These are phyloP conservation scores for Paratinospora sagittata DNA, from an alignment of 164 flowering plant genomes.

Conservation along the genomic window DNA sequence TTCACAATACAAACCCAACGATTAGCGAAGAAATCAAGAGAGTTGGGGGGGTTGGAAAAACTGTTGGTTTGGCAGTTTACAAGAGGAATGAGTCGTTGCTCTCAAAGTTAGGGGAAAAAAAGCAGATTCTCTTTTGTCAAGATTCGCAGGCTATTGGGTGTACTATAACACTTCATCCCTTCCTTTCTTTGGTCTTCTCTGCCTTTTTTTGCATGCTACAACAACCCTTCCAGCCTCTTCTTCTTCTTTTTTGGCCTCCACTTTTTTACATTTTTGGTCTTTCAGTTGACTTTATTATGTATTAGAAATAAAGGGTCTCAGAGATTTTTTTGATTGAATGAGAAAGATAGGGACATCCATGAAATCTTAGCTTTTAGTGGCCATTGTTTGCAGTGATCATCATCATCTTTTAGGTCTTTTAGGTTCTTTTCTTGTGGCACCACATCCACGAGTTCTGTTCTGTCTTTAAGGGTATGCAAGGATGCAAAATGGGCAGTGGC, in stretches of 20 bases:
- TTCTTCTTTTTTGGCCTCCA: not conserved
- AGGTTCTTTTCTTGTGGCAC: not conserved
- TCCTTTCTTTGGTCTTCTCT: not conserved
- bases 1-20: too few relatives aligned
- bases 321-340: not conserved
- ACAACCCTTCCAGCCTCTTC: not conserved
- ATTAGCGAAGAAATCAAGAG: too few relatives aligned
- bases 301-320: not conserved
- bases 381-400: not conserved
- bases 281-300: not conserved
- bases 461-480: not conserved
- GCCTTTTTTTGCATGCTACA: not conserved
- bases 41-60: too few relatives aligned
- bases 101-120: constrained; percentile 11
- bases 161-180: not conserved
- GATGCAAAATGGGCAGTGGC: not conserved
- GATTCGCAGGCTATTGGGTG: constrained; percentile 15
- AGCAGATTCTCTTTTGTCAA: constrained; percentile 36
- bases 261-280: not conserved
- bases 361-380: not conserved
- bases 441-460: not conserved
- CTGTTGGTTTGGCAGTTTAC: constrained; percentile 21
- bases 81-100: constrained; percentile 10
- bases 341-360: constrained; percentile 9
- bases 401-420: not conserved